phyloP scores from a whole-genome alignment of 2,329 filamentous ascomycete genomes.

The Cladosporium phlei region DNA sequence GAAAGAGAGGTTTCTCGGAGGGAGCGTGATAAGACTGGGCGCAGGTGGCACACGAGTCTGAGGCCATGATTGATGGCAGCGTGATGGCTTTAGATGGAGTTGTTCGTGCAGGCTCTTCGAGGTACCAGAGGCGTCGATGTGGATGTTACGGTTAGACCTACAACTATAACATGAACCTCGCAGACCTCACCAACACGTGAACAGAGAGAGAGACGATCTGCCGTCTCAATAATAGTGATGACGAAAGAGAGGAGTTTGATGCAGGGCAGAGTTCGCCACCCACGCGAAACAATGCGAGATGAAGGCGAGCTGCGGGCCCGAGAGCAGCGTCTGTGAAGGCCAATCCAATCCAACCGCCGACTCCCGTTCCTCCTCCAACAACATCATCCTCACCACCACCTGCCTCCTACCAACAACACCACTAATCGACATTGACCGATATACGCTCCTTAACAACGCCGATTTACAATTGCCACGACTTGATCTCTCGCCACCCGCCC shows the following conservation, averaged over 20 bases:
- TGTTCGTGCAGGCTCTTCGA: too few relatives aligned
- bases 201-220: too few relatives aligned
- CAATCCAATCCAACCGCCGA: background rate
- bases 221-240: too few relatives aligned
- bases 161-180: too few relatives aligned
- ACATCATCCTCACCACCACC: conserved; percentile 1
- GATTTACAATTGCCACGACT: background rate
- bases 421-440: conserved; percentile 13
- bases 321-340: background rate
- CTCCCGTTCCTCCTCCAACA: conserved; percentile 1
- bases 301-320: conserved; percentile 2
- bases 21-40: conserved; percentile 24
- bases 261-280: too few relatives aligned
- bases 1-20: conserved; percentile 56
- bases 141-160: too few relatives aligned
- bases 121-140: too few relatives aligned
- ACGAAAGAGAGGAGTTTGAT: too few relatives aligned
- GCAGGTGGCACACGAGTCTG: conserved; percentile 30
- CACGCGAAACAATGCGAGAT: background rate
- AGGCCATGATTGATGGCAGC: conserved; percentile 11
- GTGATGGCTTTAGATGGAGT: too few relatives aligned
- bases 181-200: too few relatives aligned
- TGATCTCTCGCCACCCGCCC: background rate
- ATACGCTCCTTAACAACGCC: conserved; percentile 11
- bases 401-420: background rate